Evolutionary conservation across 169 alveolate species (phyloP).

Genomic region (Plasmodium falciparum): DNA sequence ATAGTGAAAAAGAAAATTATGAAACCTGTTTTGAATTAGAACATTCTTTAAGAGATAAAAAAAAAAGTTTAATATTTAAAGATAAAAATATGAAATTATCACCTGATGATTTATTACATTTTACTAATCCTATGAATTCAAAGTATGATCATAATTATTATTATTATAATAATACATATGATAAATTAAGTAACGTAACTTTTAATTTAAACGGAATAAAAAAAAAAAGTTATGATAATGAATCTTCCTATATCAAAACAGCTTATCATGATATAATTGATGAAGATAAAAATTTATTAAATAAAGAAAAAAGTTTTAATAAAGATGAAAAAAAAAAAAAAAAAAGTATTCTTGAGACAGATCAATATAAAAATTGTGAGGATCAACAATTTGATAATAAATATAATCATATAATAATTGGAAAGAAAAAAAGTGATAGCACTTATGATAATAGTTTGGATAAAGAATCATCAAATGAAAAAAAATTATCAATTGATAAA

Average conservation of each 20-base stretch:
- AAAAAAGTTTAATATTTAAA: neutral
- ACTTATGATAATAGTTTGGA: neutral
- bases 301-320: neutral
- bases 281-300: constrained; percentile 11
- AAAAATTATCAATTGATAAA: neutral
- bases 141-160: constrained; percentile 4
- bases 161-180: constrained; percentile 10
- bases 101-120: constrained; percentile 5
- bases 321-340: neutral
- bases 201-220: constrained; percentile 1
- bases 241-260: neutral
- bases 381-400: constrained; percentile 26
- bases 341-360: constrained; percentile 19
- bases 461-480: neutral
- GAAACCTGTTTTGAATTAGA: constrained; percentile 77
- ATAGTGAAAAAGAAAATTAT: constrained; percentile 28
- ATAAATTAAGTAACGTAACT: neutral
- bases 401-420: constrained; percentile 37
- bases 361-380: constrained; percentile 29
- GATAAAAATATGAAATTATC: neutral
- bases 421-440: constrained; percentile 5
- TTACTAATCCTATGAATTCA: neutral
- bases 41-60: constrained; percentile 27
- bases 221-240: neutral
- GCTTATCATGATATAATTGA: constrained; percentile 50